phyloP scores from a whole-genome alignment of 495 filamentous ascomycete species.

The Amniculicola lignicola region DNA sequence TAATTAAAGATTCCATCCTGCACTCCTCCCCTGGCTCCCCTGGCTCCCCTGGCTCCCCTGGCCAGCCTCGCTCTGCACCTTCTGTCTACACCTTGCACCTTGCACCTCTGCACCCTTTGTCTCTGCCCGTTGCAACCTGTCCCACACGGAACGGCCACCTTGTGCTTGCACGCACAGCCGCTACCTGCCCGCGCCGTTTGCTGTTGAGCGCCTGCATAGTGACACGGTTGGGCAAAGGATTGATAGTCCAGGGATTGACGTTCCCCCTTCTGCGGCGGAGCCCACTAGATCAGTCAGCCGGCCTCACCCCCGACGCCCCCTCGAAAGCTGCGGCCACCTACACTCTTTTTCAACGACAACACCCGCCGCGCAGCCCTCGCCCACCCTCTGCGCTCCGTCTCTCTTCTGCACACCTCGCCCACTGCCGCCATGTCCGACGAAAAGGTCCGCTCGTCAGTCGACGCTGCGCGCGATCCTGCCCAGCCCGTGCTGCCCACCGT shows the following conservation, averaged over 20 bases:
- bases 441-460: constrained; percentile 76
- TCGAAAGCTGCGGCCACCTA: constrained; percentile 1
- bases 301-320: neutral
- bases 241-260: no score
- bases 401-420: constrained; percentile 13
- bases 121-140: neutral
- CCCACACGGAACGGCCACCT: neutral
- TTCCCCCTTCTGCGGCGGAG: constrained; percentile 22
- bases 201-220: neutral
- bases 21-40: neutral
- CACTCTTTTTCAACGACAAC: neutral
- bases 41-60: no score
- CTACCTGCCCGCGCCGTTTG: constrained; percentile 3
- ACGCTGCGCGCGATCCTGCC: constrained; percentile 54
- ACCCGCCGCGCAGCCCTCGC: neutral
- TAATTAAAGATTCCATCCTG: no score
- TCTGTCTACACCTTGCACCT: neutral
- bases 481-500: constrained; percentile 72
- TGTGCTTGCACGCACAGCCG: constrained; percentile 9
- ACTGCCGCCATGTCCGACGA: constrained; percentile 56
- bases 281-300: constrained; percentile 14
- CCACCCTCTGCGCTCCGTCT: constrained; percentile 6
- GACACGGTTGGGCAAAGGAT: neutral
- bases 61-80: constrained; percentile 7
- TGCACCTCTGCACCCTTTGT: neutral